Base-by-base conservation (phyloP, 208 protist genomes). In the Wallacemonas sp. region DNA sequence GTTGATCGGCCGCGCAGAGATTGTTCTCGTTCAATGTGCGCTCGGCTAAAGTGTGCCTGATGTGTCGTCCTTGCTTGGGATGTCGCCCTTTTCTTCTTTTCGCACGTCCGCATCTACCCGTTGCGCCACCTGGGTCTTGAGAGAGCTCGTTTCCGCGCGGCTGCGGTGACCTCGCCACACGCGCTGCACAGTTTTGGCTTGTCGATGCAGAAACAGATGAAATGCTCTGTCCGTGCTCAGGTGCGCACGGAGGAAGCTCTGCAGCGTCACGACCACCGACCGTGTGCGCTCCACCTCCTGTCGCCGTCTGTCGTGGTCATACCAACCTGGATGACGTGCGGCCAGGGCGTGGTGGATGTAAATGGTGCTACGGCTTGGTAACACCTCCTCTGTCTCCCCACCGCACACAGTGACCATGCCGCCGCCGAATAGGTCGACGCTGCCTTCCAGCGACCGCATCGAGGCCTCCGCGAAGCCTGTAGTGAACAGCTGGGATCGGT, bases 101-200 rank as follows among this genome's bases (percentile, higher is more conserved):
- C 30, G 30, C 12, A 19, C 51, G 6, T 34, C n/a, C 9, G 17
- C 26, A 6, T 54, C 46, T 6, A 54, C 21, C 24, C n/a, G n/a
- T 21, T 54, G 4, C 3, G 46, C 46, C 8, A 54, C 46, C n/a
- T 26, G 51, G 9, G 51, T 31, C 51, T 58, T 58, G 11, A 39
- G 6, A 14, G 26, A 8, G 19, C 15, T 31, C 30, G 51, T 58
- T 0, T 38, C 9, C 6, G 31, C 21, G 15, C 51, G 24, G 51
- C 30, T 27, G 28, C 19, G 11, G 30, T 58, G 51, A n/a, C 51
- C 51, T 3, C 51, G 51, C 74, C 74, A 80, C 2, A 36, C 54
- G 21, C 68, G 53, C 59, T 88, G 85, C 49, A 88, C 79, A 17
- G 56, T 51, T n/a, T 30, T 54, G 21, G 81, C 81, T 42, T 69